Conservation (phyloP, 2,329 filamentous ascomycete genomes). For the Monilinia vaccinii-corymbosi region DNA sequence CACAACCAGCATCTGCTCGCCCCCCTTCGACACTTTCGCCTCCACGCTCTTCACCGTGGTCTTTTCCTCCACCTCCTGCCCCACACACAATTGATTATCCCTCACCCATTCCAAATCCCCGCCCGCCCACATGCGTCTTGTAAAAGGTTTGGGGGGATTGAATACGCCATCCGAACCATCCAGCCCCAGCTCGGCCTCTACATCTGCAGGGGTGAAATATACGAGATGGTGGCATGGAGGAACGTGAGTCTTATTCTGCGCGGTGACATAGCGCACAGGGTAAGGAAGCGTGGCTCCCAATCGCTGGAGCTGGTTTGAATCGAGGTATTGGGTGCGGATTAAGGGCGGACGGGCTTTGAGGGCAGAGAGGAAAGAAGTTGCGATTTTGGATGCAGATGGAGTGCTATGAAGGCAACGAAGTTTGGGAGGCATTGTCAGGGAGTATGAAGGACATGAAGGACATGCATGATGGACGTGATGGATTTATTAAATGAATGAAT, state of each 20-base stretch:
- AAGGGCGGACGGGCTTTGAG: constrained; percentile 32
- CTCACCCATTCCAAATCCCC: constrained; percentile 45
- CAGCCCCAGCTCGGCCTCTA: constrained; percentile 44
- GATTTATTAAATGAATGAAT: not conserved
- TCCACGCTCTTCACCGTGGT: constrained; percentile 45
- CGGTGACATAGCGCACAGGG: constrained; percentile 32
- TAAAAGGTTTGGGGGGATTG: constrained; percentile 51
- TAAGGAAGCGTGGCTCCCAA: constrained; percentile 45
- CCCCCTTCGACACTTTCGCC: constrained; percentile 45
- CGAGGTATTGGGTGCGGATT: constrained; percentile 42
- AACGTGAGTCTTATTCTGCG: constrained; percentile 13
- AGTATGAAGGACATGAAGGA: not conserved
- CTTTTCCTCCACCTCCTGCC: constrained; percentile 46
- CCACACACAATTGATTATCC: constrained; percentile 39
- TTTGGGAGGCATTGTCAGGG: not conserved
- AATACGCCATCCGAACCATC: constrained; percentile 55
- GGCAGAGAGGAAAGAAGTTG: constrained; percentile 34
- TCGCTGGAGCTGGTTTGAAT: constrained; percentile 55
- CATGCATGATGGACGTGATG: too few species aligned
- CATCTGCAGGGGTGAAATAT: constrained; percentile 51
- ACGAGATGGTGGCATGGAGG: constrained; percentile 47
- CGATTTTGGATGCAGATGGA: constrained; percentile 18
- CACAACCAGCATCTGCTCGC: constrained; percentile 55
- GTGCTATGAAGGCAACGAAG: constrained; percentile 22
- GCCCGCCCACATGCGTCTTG: constrained; percentile 59